Evolutionary conservation across 164 flowering plant species (phyloP), one percentile per base, ranked within the genome.

Genomic region (Vitis cinerea): DNA sequence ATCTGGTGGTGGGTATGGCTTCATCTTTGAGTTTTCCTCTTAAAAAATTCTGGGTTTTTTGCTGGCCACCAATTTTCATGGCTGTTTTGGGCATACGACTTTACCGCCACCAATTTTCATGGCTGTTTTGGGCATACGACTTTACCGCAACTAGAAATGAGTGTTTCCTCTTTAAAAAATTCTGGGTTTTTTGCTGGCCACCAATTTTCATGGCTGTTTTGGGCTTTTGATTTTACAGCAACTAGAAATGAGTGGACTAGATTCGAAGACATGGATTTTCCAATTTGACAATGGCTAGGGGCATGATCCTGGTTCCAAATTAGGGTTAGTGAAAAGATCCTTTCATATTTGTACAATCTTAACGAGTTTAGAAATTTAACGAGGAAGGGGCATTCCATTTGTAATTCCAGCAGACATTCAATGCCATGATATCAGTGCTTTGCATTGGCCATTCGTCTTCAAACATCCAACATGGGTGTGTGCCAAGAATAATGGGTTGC

Each of bases 151-250:
- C 27, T 23, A 23, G 27, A 23, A 23, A 23, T 23, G 27, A 23
- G 27, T 23, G 27, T 23, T 37, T 37, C 44, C 44, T 37, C 44
- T 37, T 55, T 57, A 10, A 16, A 57, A 23, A 59, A 27, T 10
- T 59, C 29, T 23, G 61, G 61, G 37, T 59, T 23, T 59, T 59
- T 59, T 37, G 59, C 29, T 57, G 37, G 61, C 61, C 14, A 23
- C 10, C 59, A 59, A 27, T 13, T 59, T 59, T 59, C 31, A 59
- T 59, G 61, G 61, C 61, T 23, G 61, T 27, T 59, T 27, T 1
- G 4, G 13, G 44, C 12, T 23, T 59, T 12, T 57, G 37, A 23
- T 59, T 59, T 37, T 59, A 23, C 44, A 16, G 9, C n/a, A 4
- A 17, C 16, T 17, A 57, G 7, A 53, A n/a, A 53, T 14, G 56